Evolutionary conservation across 2,329 filamentous ascomycete species (phyloP).

Genomic region (Samsoniella hepiali): DNA sequence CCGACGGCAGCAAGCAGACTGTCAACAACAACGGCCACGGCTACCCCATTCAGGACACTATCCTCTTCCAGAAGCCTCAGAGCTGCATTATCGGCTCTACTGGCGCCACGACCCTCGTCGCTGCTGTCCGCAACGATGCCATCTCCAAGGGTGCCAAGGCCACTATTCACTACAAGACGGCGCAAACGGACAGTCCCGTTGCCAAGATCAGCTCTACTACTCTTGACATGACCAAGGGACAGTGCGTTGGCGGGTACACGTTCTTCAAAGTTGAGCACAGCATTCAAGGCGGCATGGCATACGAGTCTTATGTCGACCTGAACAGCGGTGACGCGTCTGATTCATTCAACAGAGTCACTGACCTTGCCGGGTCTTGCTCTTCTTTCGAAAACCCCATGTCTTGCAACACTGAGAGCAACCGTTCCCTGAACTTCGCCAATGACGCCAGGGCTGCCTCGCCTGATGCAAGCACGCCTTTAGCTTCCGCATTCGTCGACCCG

Average conservation of each 20-base stretch:
- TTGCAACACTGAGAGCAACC: slow-evolving; percentile 22
- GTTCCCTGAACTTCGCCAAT: slow-evolving; percentile 18
- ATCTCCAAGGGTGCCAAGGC: slow-evolving; percentile 40
- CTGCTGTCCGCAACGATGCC: slow-evolving; percentile 49
- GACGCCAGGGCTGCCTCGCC: slow-evolving; percentile 17
- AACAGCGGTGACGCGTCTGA: slow-evolving; percentile 42
- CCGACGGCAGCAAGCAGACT: slow-evolving; percentile 42
- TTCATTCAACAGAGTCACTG: slow-evolving; percentile 46
- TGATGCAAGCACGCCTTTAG: neutral
- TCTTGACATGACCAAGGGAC: slow-evolving; percentile 40
- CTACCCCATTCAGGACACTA: slow-evolving; percentile 52
- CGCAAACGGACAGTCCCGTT: slow-evolving; percentile 40
- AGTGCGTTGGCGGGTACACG: slow-evolving; percentile 47
- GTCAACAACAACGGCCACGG: slow-evolving; percentile 57
- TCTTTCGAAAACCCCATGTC: slow-evolving; percentile 36
- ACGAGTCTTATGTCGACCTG: slow-evolving; percentile 46
- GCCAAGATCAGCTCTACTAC: slow-evolving; percentile 38
- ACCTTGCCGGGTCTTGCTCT: slow-evolving; percentile 43
- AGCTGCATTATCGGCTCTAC: slow-evolving; percentile 49
- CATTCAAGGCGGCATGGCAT: slow-evolving; percentile 43
- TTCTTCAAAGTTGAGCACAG: slow-evolving; percentile 43
- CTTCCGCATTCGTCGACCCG: neutral
- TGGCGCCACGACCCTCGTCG: slow-evolving; percentile 44
- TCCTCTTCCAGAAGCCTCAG: slow-evolving; percentile 54
- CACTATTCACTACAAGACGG: slow-evolving; percentile 43